Percentiles rank a stretch among this genome's conserved stretches.
Conservation (phyloP, 306 rosid species). For the Vigna reflexopilosa region DNA sequence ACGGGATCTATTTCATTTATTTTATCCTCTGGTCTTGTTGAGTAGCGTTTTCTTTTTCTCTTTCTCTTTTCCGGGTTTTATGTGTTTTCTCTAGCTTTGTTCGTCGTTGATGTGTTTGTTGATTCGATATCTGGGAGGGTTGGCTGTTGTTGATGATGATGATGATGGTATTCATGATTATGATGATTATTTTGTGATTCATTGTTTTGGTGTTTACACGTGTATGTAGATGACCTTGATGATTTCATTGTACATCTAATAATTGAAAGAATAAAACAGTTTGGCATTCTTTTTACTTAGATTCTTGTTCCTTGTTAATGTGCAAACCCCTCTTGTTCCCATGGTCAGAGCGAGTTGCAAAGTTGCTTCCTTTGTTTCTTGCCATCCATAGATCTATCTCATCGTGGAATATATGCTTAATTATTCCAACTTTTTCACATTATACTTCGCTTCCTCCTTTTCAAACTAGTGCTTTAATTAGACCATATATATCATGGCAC, state of each 20-base stretch:
- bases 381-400: neutral
- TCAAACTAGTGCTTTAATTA: neutral
- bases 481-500: neutral
- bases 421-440: neutral
- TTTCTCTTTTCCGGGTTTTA: neutral
- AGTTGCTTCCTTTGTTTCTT: too few species aligned
- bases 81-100: constrained; percentile 26
- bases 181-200: constrained; percentile 57
- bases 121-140: constrained; percentile 47
- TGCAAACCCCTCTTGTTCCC: neutral
- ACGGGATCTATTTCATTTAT: constrained; percentile 63
- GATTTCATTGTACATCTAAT: constrained; percentile 67
- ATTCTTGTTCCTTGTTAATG: neutral
- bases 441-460: neutral
- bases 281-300: constrained; percentile 62
- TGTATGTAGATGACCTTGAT: constrained; percentile 69
- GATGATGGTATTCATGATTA: constrained; percentile 15
- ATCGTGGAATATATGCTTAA: neutral
- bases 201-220: constrained; percentile 58
- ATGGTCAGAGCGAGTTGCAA: too few species aligned
- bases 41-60: constrained; percentile 18
- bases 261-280: constrained; percentile 64
- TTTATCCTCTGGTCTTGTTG: constrained; percentile 27
- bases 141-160: constrained; percentile 35
- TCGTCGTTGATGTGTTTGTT: constrained; percentile 46